These are phyloP conservation scores for Stromatinia cepivora DNA, from an alignment of 2,329 filamentous ascomycete genomes.

Conservation along the genomic window DNA sequence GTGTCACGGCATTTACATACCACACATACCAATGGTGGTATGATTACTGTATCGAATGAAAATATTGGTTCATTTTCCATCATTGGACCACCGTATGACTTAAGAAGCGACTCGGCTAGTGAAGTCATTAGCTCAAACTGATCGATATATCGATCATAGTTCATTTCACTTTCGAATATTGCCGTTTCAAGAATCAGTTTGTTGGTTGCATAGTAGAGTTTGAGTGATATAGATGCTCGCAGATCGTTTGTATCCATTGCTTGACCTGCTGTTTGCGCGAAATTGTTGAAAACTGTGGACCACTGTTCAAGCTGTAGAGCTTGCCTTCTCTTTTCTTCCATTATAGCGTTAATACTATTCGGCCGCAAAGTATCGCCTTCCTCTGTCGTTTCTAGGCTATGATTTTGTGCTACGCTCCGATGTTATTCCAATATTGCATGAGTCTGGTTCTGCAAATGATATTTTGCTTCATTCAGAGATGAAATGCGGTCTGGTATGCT, in stretches of 20 bases:
- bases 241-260: slow-evolving; percentile 5
- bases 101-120: slow-evolving; percentile 18
- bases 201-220: slow-evolving; percentile 1
- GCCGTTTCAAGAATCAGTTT: slow-evolving; percentile 17
- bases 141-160: slow-evolving; percentile 17
- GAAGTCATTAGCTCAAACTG: slow-evolving; percentile 21
- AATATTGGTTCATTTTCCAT: slow-evolving; percentile 4
- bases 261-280: slow-evolving; percentile 1
- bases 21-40: slow-evolving; percentile 15
- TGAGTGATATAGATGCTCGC: slow-evolving; percentile 13
- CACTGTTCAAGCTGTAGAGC: slow-evolving; percentile 5
- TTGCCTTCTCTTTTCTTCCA: neutral
- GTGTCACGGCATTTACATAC: slow-evolving; percentile 21
- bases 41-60: slow-evolving; percentile 7
- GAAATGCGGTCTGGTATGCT: neutral
- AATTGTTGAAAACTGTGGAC: slow-evolving; percentile 6
- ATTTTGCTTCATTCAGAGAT: slow-evolving; percentile 16
- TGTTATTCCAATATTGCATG: slow-evolving; percentile 9
- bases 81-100: neutral
- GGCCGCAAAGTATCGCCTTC: neutral
- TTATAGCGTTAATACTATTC: neutral
- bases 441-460: slow-evolving; percentile 8
- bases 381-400: too few species aligned
- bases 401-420: neutral
- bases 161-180: slow-evolving; percentile 10